A percentile compares a stretch with the other conserved stretches of the same genome.
phyloP scores from a whole-genome alignment of 495 filamentous ascomycete species.

The Hypoxylon lienhwacheense region DNA sequence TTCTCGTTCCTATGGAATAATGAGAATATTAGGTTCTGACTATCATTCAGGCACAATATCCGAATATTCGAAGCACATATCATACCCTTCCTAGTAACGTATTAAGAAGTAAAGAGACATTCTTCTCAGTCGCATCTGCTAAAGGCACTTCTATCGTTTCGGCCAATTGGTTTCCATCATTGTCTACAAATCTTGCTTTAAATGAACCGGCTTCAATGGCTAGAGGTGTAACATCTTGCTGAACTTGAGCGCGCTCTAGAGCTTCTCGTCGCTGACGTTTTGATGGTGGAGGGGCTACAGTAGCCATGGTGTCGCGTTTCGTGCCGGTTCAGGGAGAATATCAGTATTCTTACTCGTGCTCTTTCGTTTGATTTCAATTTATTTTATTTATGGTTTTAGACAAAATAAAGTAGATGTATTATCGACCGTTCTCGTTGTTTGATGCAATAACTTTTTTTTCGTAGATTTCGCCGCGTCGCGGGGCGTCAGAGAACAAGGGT shows the following conservation, averaged over 20 bases:
- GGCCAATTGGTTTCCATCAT: slow-evolving; percentile 65
- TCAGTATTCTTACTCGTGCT: background rate
- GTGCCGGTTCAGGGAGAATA: background rate
- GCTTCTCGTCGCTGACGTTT: slow-evolving; percentile 83
- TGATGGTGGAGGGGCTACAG: slow-evolving; percentile 81
- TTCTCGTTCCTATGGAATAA: slow-evolving; percentile 57
- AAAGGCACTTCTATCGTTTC: slow-evolving; percentile 78
- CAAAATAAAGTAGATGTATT: too few relatives aligned
- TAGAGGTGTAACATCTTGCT: slow-evolving; percentile 72
- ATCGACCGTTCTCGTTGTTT: too few relatives aligned
- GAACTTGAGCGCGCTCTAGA: slow-evolving; percentile 68
- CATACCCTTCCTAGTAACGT: slow-evolving; percentile 79
- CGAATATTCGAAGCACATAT: slow-evolving; percentile 23
- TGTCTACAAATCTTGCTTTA: slow-evolving; percentile 85
- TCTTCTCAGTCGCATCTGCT: slow-evolving; percentile 82
- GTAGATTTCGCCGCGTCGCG: slow-evolving; percentile 15
- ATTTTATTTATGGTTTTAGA: too few relatives aligned
- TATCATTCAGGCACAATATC: background rate
- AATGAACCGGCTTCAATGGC: slow-evolving; percentile 75
- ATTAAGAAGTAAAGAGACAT: slow-evolving; percentile 89
- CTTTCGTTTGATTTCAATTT: too few relatives aligned
- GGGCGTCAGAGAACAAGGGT: slow-evolving; percentile 26
- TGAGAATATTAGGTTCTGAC: slow-evolving; percentile 11
- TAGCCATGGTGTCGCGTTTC: slow-evolving; percentile 66
- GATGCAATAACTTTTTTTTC: background rate